Evolutionary conservation across 768 basidiomycete species (phyloP), one percentile per base, ranked within the genome.

Genomic region (Calvatia gigantea): DNA sequence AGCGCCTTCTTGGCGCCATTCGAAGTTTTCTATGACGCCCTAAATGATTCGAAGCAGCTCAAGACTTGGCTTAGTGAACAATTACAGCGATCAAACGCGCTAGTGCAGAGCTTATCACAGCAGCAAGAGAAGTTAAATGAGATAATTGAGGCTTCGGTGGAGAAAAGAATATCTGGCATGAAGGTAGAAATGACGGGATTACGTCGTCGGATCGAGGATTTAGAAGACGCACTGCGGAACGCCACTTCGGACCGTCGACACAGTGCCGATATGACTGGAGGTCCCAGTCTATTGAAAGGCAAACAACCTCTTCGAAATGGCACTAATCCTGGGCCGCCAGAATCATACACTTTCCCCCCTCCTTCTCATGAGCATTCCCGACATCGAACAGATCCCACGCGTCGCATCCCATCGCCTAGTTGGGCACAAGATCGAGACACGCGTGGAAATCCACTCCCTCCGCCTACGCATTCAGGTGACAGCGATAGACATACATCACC

Each of bases 1-100:
- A 74, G 81, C 1, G 85, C 89, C 17, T 94, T 94, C 68, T 71
- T 94, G 45, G 83, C 86, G 0, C 91, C 89, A 2, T 94, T 94
- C 61, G 89, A 87, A 63, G 69, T 79, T 49, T 94, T 94, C 69
- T 94, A 92, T 65, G 91, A 94, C 57, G 86, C 90, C 2, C 80
- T 94, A 29, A 80, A 85, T 52, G 92, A 92, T 67, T 84, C 87
- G 14, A 85, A 83, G 64, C 83, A 89, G 64, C 80, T 94, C 55
- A 91, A 92, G 70, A 63, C 67, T 33, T 91, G 90, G 86, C 75
- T 94, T 6, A 73, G 76, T 21, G 87, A 89, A 42, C 90, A 93
- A 69, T 70, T 92, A 31, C 78, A 82, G 59, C 82, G 80, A 64
- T 84, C 85, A 32, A 81, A 79, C 51, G 60, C 78, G 12, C 74